Conservation (phyloP, 768 basidiomycete genomes). For the Rhodotorula paludigena region DNA sequence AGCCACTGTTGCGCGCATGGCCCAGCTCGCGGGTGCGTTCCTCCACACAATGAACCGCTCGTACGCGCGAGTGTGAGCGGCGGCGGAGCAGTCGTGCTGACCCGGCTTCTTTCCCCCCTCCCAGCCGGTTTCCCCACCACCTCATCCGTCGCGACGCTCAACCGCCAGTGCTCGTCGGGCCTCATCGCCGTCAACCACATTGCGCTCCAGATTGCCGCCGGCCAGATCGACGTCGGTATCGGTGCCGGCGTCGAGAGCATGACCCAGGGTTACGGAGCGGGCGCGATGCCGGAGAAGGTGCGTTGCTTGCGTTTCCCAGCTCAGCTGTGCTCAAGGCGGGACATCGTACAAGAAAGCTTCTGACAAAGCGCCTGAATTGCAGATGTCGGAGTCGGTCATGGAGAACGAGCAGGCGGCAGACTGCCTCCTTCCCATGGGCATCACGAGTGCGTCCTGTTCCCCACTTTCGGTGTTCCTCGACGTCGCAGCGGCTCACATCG, state of each 20-base stretch:
- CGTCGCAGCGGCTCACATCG: neutral
- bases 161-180: constrained; percentile 89
- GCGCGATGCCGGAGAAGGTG: constrained; percentile 49
- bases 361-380: no score
- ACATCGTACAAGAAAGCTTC: no score
- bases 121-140: constrained; percentile 81
- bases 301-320: neutral
- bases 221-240: constrained; percentile 79
- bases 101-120: constrained; percentile 43
- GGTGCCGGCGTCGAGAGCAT: constrained; percentile 57
- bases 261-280: constrained; percentile 50
- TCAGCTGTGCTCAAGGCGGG: no score
- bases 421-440: constrained; percentile 59
- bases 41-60: constrained; percentile 55
- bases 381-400: constrained; percentile 56
- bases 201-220: constrained; percentile 75
- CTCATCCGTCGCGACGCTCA: constrained; percentile 83
- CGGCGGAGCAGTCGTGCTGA: constrained; percentile 20
- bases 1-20: constrained; percentile 72
- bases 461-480: neutral
- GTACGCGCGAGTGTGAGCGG: constrained; percentile 36
- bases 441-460: constrained; percentile 60
- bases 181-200: constrained; percentile 86
- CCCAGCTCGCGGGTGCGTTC: constrained; percentile 57
- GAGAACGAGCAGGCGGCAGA: constrained; percentile 57